A percentile compares a stretch with the other conserved stretches of the same genome.
These are phyloP conservation scores for Fusarium falciforme DNA, from an alignment of 2,329 filamentous ascomycete genomes.

Conservation along the genomic window DNA sequence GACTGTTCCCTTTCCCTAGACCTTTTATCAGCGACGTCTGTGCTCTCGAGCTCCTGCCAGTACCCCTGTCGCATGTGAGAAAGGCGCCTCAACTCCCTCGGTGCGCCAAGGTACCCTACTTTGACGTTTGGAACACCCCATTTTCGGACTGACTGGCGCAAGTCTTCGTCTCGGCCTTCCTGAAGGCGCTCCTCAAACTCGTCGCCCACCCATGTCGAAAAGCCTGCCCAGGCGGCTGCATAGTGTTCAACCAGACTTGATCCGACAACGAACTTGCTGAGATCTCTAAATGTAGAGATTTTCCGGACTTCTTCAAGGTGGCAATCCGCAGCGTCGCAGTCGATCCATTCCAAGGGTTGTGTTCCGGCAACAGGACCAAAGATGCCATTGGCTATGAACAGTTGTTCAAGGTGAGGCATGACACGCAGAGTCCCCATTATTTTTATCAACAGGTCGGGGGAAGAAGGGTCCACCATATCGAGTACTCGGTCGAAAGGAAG, in stretches of 20 bases:
- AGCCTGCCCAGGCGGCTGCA: background rate
- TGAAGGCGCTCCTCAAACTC: background rate
- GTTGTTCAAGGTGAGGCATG: background rate
- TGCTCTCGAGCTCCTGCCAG: background rate
- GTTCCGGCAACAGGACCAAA: background rate
- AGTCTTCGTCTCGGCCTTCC: background rate
- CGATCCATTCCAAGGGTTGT: background rate
- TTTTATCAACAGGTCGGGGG: background rate
- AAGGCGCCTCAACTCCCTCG: background rate
- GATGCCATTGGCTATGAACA: background rate
- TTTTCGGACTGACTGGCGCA: background rate
- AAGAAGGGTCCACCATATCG: background rate
- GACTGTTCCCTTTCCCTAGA: background rate
- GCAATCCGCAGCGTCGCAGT: background rate
- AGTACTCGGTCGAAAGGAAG: background rate
- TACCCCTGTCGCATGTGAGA: background rate
- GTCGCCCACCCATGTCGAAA: background rate
- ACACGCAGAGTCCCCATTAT: background rate
- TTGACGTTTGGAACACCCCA: background rate
- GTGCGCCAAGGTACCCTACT: background rate
- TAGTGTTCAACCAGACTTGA: background rate
- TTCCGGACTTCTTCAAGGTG: background rate
- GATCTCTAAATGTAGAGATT: background rate
- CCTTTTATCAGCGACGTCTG: background rate
- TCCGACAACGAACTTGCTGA: background rate